These are phyloP conservation scores for Selaginella tamariscina DNA, from an alignment of 75 land plant genomes.

Conservation along the genomic window DNA sequence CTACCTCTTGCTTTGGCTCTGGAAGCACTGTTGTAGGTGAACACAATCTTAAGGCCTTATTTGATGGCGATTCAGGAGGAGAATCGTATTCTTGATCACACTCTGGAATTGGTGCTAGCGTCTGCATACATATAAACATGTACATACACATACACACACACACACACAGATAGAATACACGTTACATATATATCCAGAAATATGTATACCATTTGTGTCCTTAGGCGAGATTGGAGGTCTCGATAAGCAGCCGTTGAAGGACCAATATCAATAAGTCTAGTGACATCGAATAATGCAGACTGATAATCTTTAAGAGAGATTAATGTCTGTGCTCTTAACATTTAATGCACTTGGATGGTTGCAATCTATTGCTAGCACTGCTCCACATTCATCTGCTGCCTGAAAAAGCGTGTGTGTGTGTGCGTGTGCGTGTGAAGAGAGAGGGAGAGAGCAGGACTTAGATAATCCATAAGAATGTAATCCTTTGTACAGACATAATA, in stretches of 20 bases:
- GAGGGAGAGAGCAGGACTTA: not conserved
- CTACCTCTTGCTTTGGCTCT: not conserved
- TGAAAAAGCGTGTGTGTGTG: too few relatives aligned
- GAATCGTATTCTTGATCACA: not conserved
- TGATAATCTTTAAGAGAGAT: slow-evolving; percentile 3
- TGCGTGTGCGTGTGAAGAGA: too few relatives aligned
- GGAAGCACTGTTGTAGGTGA: slow-evolving; percentile 7
- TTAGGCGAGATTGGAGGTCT: slow-evolving; percentile 2
- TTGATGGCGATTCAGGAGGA: not conserved
- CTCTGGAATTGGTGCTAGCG: slow-evolving; percentile 10
- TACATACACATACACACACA: not conserved
- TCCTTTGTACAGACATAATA: too few relatives aligned
- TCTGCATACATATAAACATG: not conserved
- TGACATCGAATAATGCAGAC: slow-evolving; percentile 5
- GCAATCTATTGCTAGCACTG: slow-evolving; percentile 8
- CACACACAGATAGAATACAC: not conserved
- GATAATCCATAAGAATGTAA: too few relatives aligned
- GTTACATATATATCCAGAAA: not conserved
- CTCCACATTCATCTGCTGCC: slow-evolving; percentile 2
- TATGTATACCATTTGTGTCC: not conserved
- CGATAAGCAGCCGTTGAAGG: not conserved
- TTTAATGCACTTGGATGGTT: slow-evolving; percentile 3
- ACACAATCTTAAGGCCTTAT: not conserved
- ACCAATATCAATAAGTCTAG: slow-evolving; percentile 4
- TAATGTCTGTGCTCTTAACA: slow-evolving; percentile 11